These are phyloP conservation scores for Cordyceps sp. DNA, from an alignment of 2,329 filamentous ascomycete genomes.

Conservation along the genomic window DNA sequence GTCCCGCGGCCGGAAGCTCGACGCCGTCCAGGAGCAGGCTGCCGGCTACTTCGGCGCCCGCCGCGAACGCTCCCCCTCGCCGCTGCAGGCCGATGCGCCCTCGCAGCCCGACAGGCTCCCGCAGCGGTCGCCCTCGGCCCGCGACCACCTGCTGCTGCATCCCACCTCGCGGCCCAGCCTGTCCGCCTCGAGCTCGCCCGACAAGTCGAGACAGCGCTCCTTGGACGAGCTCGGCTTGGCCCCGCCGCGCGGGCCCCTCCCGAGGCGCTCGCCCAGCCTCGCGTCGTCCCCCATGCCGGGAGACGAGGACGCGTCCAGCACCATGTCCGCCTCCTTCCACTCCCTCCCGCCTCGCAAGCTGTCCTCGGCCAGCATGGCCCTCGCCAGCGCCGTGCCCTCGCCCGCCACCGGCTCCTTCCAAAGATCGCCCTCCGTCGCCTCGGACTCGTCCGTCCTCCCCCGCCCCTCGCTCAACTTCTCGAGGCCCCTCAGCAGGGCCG, in stretches of 20 bases:
- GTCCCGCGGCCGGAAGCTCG: slow-evolving; percentile 22
- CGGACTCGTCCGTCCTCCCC: slow-evolving; percentile 58
- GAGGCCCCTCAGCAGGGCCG: slow-evolving; percentile 63
- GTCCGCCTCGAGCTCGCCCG: slow-evolving; percentile 23
- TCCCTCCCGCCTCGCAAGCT: slow-evolving; percentile 62
- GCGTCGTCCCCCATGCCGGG: slow-evolving; percentile 49
- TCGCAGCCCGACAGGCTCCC: slow-evolving; percentile 11
- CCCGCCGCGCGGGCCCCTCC: slow-evolving; percentile 31
- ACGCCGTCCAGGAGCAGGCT: slow-evolving; percentile 20
- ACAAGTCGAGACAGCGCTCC: slow-evolving; percentile 25
- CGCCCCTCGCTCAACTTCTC: slow-evolving; percentile 87
- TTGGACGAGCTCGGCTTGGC: slow-evolving; percentile 34
- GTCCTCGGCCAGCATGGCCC: slow-evolving; percentile 48
- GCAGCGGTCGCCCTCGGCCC: slow-evolving; percentile 13
- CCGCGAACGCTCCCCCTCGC: slow-evolving; percentile 40
- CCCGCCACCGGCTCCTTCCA: slow-evolving; percentile 45
- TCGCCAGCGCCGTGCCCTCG: slow-evolving; percentile 29
- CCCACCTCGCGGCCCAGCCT: slow-evolving; percentile 17
- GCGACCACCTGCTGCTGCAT: slow-evolving; percentile 15
- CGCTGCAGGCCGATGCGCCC: slow-evolving; percentile 25
- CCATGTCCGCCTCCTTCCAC: slow-evolving; percentile 33
- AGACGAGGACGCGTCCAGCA: slow-evolving; percentile 49
- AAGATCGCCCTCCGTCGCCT: slow-evolving; percentile 71
- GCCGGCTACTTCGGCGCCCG: slow-evolving; percentile 36
- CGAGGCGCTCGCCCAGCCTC: slow-evolving; percentile 40